Conservation (phyloP, 345 rosid species). For the Eutrema japonicum region DNA sequence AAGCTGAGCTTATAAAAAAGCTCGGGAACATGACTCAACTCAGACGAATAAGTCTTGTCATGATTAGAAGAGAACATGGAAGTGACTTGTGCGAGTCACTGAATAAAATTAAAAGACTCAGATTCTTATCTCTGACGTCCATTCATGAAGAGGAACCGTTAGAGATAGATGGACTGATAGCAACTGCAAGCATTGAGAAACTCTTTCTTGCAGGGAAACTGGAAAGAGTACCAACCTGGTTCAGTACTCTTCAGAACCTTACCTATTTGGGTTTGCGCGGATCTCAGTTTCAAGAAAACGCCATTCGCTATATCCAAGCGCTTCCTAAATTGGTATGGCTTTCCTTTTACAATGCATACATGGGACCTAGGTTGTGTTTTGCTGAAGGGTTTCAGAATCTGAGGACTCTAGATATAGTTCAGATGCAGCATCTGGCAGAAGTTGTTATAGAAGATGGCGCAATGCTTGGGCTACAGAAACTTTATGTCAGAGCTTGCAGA, state of each 20-base stretch:
- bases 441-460: slow-evolving; percentile 33
- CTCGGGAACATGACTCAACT: slow-evolving; percentile 48
- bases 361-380: slow-evolving; percentile 30
- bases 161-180: slow-evolving; percentile 32
- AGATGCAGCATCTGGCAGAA: slow-evolving; percentile 23
- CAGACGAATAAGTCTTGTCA: slow-evolving; percentile 35
- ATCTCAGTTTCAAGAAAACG: slow-evolving; percentile 41
- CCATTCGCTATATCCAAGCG: slow-evolving; percentile 20
- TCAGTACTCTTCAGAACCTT: slow-evolving; percentile 40
- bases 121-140: slow-evolving; percentile 36
- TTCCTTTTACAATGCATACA: slow-evolving; percentile 34
- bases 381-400: slow-evolving; percentile 41
- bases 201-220: slow-evolving; percentile 44
- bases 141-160: slow-evolving; percentile 29
- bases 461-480: slow-evolving; percentile 35
- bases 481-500: slow-evolving; percentile 30
- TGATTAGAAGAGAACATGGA: slow-evolving; percentile 37
- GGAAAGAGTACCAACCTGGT: slow-evolving; percentile 49
- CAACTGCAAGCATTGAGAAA: slow-evolving; percentile 40
- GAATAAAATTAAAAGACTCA: slow-evolving; percentile 38
- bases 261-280: slow-evolving; percentile 31
- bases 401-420: slow-evolving; percentile 13
- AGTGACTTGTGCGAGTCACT: slow-evolving; percentile 41
- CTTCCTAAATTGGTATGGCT: slow-evolving; percentile 48
- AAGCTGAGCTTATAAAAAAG: slow-evolving; percentile 21